Percentiles rank a stretch among this genome's conserved stretches.
phyloP scores from a whole-genome alignment of 257 asterid species.

The Gynochthodes officinalis region DNA sequence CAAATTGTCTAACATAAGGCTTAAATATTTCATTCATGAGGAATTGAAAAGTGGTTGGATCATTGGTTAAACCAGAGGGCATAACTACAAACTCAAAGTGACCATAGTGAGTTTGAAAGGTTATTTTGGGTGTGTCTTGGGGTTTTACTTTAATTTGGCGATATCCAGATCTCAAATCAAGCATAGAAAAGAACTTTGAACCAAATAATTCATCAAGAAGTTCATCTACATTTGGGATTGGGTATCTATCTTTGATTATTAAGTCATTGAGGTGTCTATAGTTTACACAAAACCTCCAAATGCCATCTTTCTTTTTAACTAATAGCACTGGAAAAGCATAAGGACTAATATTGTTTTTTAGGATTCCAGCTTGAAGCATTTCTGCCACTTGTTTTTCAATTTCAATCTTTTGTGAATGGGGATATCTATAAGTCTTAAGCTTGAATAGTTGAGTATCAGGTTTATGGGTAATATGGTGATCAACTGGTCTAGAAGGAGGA shows the following conservation, averaged over 20 bases:
- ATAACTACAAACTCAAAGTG: background rate
- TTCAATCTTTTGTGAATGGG: too few relatives aligned
- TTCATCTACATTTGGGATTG: background rate
- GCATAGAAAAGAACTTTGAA: too few relatives aligned
- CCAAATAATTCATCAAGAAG: background rate
- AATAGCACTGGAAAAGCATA: too few relatives aligned
- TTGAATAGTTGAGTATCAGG: background rate
- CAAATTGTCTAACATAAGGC: background rate
- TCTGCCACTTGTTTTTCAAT: too few relatives aligned
- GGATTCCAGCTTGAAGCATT: too few relatives aligned
- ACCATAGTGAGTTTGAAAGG: too few relatives aligned
- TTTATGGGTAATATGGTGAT: background rate
- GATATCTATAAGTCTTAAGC: background rate
- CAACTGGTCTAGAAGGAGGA: background rate
- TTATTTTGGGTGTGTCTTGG: background rate
- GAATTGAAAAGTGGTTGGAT: background rate
- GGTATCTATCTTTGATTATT: background rate
- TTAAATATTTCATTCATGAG: background rate
- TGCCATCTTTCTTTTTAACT: background rate
- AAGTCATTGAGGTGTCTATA: background rate
- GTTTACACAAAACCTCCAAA: background rate
- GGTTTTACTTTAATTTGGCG: background rate
- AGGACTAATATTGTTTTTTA: too few relatives aligned
- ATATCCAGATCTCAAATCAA: background rate
- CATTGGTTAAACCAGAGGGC: background rate